Conservation (phyloP, 352 stramenopile species). For the Thraustotheca clavata region DNA sequence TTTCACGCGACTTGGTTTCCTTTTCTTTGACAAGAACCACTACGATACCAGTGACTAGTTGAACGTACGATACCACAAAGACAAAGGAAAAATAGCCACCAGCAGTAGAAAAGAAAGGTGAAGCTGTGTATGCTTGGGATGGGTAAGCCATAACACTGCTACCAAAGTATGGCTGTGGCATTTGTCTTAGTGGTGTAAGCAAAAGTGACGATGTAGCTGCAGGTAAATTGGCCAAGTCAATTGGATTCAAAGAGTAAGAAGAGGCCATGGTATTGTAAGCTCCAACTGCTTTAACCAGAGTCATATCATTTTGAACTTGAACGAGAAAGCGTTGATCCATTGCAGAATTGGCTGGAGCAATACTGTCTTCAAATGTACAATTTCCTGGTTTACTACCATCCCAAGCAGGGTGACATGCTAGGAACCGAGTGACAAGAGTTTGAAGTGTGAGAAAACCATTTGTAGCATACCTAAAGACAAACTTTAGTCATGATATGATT, state of each 20-base stretch:
- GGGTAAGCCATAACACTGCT: constrained; percentile 28
- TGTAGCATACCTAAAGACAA: constrained; percentile 28
- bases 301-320: constrained; percentile 1
- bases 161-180: constrained; percentile 30
- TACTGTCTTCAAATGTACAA: not conserved
- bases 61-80: constrained; percentile 76
- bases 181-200: constrained; percentile 20
- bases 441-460: constrained; percentile 53
- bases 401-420: constrained; percentile 48
- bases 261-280: not conserved
- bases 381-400: not conserved
- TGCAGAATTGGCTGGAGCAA: not conserved
- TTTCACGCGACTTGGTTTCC: constrained; percentile 27
- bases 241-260: too few relatives aligned
- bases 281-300: not conserved
- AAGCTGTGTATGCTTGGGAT: constrained; percentile 34
- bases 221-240: not conserved
- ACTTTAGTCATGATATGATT: not conserved
- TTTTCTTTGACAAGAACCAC: constrained; percentile 41
- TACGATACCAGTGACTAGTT: constrained; percentile 64
- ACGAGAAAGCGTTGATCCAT: not conserved
- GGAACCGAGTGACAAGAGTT: constrained; percentile 52
- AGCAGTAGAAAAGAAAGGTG: constrained; percentile 46
- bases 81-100: constrained; percentile 51
- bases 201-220: not conserved